Percentiles rank a stretch among this genome's conserved stretches.
phyloP scores from a whole-genome alignment of 1,284 basidiomycete genomes.

The Fomitopsis palustris region DNA sequence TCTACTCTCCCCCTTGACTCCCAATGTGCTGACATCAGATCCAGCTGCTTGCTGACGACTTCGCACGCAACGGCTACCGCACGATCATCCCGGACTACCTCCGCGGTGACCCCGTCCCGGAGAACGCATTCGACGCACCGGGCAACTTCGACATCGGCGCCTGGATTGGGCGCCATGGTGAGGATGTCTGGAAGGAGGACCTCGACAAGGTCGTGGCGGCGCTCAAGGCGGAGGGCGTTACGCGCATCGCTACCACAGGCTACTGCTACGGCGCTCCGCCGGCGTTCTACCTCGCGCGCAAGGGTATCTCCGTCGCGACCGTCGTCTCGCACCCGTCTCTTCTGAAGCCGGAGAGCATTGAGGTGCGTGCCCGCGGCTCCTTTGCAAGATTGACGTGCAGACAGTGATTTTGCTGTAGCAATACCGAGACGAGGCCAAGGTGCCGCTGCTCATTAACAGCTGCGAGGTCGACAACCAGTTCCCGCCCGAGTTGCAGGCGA shows the following conservation, averaged over 20 bases:
- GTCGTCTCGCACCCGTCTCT: conserved; percentile 69
- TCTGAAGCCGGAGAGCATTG: conserved; percentile 55
- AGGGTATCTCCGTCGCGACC: conserved; percentile 47
- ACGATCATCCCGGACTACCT: conserved; percentile 44
- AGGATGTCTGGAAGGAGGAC: conserved; percentile 39
- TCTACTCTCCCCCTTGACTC: background rate
- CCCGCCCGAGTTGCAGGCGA: conserved; percentile 24
- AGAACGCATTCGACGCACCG: conserved; percentile 10
- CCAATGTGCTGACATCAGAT: background rate
- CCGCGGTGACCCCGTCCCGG: conserved; percentile 36
- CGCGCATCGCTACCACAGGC: conserved; percentile 52
- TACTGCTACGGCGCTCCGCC: conserved; percentile 62
- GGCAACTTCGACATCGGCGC: conserved; percentile 37
- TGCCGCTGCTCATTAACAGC: conserved; percentile 42
- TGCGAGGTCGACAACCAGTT: conserved; percentile 36
- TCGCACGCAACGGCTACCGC: conserved; percentile 50
- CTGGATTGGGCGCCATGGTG: conserved; percentile 51
- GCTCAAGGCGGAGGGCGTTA: conserved; percentile 58
- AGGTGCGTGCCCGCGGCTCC: conserved; percentile 33
- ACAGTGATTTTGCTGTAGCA: background rate
- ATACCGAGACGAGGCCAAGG: conserved; percentile 20
- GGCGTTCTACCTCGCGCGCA: conserved; percentile 63
- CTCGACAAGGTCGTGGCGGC: conserved; percentile 55
- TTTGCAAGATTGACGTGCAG: background rate
- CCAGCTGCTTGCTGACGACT: conserved; percentile 47